Conservation (phyloP, 2,329 filamentous ascomycete genomes). For the Trichoderma sp. region DNA sequence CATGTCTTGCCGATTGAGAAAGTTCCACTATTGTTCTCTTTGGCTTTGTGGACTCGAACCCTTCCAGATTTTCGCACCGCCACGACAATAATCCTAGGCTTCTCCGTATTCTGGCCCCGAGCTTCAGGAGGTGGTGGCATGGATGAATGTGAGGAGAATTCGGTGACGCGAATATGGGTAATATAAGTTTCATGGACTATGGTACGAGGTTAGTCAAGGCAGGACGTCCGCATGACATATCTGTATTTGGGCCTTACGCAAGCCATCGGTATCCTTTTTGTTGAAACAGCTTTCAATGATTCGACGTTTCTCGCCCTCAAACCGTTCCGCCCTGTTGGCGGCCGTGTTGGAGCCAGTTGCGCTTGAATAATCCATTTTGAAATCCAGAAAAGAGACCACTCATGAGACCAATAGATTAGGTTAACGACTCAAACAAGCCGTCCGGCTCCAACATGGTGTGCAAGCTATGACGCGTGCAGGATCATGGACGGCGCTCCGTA, state of each 20-base stretch:
- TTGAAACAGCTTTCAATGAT: constrained; percentile 94
- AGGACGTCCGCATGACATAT: not conserved
- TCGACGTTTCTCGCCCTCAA: constrained; percentile 93
- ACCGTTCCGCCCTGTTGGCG: constrained; percentile 66
- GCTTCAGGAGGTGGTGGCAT: constrained; percentile 78
- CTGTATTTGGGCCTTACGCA: constrained; percentile 57
- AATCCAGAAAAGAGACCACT: not conserved
- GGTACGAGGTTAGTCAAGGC: constrained; percentile 21
- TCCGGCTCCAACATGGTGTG: constrained; percentile 22
- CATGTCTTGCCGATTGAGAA: constrained; percentile 99
- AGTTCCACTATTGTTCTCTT: constrained; percentile 88
- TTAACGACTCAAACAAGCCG: not conserved
- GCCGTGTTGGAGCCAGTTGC: constrained; percentile 36
- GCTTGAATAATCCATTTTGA: constrained; percentile 40
- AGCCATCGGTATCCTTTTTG: constrained; percentile 83
- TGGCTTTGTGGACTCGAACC: constrained; percentile 93
- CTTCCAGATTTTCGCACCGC: constrained; percentile 88
- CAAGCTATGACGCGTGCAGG: constrained; percentile 2
- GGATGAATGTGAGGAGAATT: constrained; percentile 81
- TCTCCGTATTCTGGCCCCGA: constrained; percentile 69
- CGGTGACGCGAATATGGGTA: constrained; percentile 87
- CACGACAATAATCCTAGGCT: constrained; percentile 86
- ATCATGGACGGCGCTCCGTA: not conserved
- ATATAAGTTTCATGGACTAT: constrained; percentile 80
- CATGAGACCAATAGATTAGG: not conserved